Conservation (phyloP, 257 asterid species). For the Vinca minor region DNA sequence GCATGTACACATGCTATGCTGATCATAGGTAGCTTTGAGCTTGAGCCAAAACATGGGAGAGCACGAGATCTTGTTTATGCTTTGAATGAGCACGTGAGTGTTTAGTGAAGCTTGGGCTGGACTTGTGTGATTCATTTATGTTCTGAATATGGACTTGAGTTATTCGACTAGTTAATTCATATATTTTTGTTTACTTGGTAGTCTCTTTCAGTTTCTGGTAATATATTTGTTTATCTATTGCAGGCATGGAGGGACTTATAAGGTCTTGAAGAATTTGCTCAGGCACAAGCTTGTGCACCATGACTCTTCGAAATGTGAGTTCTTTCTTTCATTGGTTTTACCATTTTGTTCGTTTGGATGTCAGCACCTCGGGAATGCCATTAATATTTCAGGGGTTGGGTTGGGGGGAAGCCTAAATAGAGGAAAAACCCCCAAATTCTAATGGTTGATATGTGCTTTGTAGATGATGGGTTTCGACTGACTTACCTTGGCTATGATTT, state of each 20-base stretch:
- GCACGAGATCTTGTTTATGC: too few species aligned
- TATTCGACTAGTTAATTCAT: too few species aligned
- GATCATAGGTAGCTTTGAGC: too few species aligned
- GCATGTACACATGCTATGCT: too few species aligned
- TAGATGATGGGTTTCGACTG: slow-evolving; percentile 96
- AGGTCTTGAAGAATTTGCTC: slow-evolving; percentile 91
- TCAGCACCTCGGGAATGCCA: background rate
- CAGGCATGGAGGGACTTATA: slow-evolving; percentile 97
- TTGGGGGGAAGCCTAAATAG: background rate
- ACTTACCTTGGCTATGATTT: slow-evolving; percentile 96
- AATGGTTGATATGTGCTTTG: slow-evolving; percentile 6
- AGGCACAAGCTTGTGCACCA: slow-evolving; percentile 94
- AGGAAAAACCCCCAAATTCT: background rate
- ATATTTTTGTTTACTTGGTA: background rate
- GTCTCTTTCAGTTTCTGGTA: background rate
- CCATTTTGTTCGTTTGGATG: background rate
- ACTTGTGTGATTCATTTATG: too few species aligned
- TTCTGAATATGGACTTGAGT: too few species aligned
- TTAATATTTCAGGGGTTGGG: background rate
- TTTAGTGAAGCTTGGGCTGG: too few species aligned
- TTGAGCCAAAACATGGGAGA: too few species aligned
- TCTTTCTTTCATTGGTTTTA: background rate
- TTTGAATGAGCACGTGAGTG: background rate
- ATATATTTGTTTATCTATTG: background rate
- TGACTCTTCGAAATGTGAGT: slow-evolving; percentile 86